phyloP scores from a whole-genome alignment of 1,284 basidiomycete genomes.

The Ganoderma resinaceum region DNA sequence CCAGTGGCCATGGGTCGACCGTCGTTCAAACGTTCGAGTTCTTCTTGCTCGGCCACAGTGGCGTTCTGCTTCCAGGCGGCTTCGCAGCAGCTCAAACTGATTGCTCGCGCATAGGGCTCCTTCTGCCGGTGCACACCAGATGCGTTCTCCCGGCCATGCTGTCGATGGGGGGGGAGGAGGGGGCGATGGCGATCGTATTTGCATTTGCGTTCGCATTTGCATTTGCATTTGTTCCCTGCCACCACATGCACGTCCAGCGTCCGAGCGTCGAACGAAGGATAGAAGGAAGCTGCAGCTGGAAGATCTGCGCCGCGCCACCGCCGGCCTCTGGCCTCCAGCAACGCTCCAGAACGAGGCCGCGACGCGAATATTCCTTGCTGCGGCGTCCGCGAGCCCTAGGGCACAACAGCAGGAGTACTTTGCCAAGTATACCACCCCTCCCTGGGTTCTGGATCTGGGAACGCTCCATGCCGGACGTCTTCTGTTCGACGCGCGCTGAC shows the following conservation, averaged over 20 bases:
- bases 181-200: background rate
- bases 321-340: background rate
- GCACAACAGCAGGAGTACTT: background rate
- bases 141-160: background rate
- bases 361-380: background rate
- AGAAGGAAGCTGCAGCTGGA: background rate
- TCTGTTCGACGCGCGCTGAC: background rate
- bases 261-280: background rate
- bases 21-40: background rate
- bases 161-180: background rate
- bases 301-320: slow-evolving; percentile 1
- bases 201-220: background rate
- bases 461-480: background rate
- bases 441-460: background rate
- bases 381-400: background rate
- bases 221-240: background rate
- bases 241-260: background rate
- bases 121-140: background rate
- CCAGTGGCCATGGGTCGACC: background rate
- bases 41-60: background rate
- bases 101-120: background rate
- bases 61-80: background rate
- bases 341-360: background rate
- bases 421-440: background rate
- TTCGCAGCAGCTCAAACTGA: background rate